A percentile compares a stretch with the other conserved stretches of the same genome.
These are phyloP conservation scores for Massarina eburnea DNA, from an alignment of 2,329 filamentous ascomycete species.

Conservation along the genomic window DNA sequence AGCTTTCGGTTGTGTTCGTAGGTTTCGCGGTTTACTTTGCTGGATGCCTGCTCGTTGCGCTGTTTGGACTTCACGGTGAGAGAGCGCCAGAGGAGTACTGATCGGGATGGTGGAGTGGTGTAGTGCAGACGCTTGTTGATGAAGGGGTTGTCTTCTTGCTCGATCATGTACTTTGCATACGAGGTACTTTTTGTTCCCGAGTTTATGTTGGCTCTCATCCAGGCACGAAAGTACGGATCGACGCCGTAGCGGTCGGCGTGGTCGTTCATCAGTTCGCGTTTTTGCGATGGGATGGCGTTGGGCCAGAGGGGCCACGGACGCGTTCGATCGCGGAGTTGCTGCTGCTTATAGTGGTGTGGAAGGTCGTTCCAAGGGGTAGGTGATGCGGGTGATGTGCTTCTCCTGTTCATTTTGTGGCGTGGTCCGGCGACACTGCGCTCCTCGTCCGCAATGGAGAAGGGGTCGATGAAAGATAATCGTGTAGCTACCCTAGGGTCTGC, in stretches of 20 bases:
- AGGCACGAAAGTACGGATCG: conserved; percentile 29
- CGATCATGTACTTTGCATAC: conserved; percentile 29
- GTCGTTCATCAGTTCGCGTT: conserved; percentile 18
- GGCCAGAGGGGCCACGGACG: conserved; percentile 25
- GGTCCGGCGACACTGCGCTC: conserved; percentile 8
- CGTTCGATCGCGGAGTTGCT: conserved; percentile 18
- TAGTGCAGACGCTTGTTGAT: conserved; percentile 25
- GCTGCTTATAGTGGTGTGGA: conserved; percentile 8
- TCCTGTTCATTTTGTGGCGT: conserved; percentile 7
- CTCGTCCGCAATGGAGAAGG: conserved; percentile 10
- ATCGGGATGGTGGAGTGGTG: conserved; percentile 4
- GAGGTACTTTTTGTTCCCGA: conserved; percentile 20
- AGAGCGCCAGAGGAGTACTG: conserved; percentile 4
- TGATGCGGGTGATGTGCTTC: conserved; percentile 8
- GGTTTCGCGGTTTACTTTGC: conserved; percentile 15
- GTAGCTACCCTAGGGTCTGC: background rate
- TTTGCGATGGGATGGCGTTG: conserved; percentile 25
- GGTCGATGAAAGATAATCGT: conserved; percentile 20
- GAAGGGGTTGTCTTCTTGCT: conserved; percentile 24
- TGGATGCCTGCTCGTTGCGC: conserved; percentile 15
- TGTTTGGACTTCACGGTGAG: conserved; percentile 8
- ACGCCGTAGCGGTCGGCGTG: conserved; percentile 23
- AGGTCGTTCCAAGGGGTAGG: background rate
- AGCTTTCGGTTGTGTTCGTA: conserved; percentile 30
- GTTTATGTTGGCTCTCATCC: conserved; percentile 27